Conservation (phyloP, 345 rosid species). For the Pistacia integerrima region DNA sequence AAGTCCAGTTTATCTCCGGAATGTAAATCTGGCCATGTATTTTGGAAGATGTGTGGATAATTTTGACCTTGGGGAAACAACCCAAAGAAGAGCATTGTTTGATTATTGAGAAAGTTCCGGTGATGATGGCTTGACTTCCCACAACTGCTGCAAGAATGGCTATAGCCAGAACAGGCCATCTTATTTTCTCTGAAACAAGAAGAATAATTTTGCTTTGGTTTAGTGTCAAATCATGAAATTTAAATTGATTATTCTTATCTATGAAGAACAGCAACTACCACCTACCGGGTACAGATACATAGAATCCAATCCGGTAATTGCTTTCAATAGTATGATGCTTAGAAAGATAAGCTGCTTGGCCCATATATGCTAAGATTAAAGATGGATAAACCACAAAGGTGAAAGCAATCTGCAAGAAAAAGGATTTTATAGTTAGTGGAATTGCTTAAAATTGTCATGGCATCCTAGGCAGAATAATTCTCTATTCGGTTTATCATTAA, state of each 20-base stretch:
- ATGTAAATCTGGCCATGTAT: constrained; percentile 95
- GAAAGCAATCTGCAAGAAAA: constrained; percentile 78
- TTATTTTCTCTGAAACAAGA: constrained; percentile 63
- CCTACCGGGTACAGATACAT: constrained; percentile 92
- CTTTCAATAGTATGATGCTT: constrained; percentile 64
- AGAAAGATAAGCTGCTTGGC: constrained; percentile 96
- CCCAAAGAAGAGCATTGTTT: constrained; percentile 93
- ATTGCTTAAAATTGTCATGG: neutral
- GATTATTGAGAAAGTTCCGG: constrained; percentile 96
- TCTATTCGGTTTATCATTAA: neutral
- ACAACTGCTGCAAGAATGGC: constrained; percentile 97
- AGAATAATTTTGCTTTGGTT: neutral
- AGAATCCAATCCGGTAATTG: constrained; percentile 80
- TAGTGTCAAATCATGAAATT: constrained; percentile 4
- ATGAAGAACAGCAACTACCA: constrained; percentile 18
- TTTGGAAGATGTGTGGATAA: constrained; percentile 88
- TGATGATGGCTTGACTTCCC: constrained; percentile 95
- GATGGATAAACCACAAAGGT: constrained; percentile 91
- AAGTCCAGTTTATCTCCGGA: constrained; percentile 96
- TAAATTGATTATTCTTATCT: neutral
- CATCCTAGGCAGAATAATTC: neutral
- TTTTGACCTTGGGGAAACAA: constrained; percentile 91
- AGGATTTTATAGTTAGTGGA: constrained; percentile 7
- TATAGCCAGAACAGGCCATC: constrained; percentile 95
- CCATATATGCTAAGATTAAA: constrained; percentile 96